A percentile compares a stretch with the other conserved stretches of the same genome.
Evolutionary conservation across 2,329 filamentous ascomycete genomes (phyloP).

Genomic region (Talaromyces rugulosus): DNA sequence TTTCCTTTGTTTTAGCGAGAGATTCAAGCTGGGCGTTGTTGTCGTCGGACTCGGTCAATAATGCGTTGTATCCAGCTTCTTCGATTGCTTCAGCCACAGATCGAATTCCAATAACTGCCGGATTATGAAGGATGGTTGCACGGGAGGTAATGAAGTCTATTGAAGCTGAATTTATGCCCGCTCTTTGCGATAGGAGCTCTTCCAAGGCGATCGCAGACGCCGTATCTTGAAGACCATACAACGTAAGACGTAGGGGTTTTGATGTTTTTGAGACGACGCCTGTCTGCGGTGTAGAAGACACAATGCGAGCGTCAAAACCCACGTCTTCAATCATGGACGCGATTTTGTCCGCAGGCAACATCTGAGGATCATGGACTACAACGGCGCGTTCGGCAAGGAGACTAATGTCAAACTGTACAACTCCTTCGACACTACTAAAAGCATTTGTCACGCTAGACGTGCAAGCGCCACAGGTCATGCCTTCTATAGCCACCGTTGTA

Average conservation of each 20-base stretch:
- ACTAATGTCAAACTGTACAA: slow-evolving; percentile 91
- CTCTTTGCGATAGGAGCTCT: slow-evolving; percentile 57
- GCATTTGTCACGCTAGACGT: slow-evolving; percentile 85
- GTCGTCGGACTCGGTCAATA: slow-evolving; percentile 87
- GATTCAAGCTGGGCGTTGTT: slow-evolving; percentile 97
- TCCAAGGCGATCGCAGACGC: slow-evolving; percentile 69
- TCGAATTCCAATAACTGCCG: slow-evolving; percentile 70
- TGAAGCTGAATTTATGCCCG: slow-evolving; percentile 70
- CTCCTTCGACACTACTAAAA: slow-evolving; percentile 70
- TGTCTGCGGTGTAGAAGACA: slow-evolving; percentile 67
- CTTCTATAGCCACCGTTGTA: slow-evolving; percentile 84
- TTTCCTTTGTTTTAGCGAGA: slow-evolving; percentile 91
- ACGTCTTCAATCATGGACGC: slow-evolving; percentile 80
- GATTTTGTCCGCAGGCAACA: slow-evolving; percentile 70
- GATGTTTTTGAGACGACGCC: slow-evolving; percentile 52
- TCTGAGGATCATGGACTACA: slow-evolving; percentile 72
- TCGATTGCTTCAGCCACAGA: slow-evolving; percentile 80
- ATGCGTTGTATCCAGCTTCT: slow-evolving; percentile 76
- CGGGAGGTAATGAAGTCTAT: slow-evolving; percentile 71
- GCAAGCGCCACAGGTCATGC: slow-evolving; percentile 97
- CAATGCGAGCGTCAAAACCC: slow-evolving; percentile 79
- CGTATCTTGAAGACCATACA: slow-evolving; percentile 76
- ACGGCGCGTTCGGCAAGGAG: slow-evolving; percentile 88
- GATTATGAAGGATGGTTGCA: slow-evolving; percentile 68
- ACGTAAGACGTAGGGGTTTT: slow-evolving; percentile 69